Evolutionary conservation across 768 basidiomycete species (phyloP).

Genomic region (Amanita phalloides): DNA sequence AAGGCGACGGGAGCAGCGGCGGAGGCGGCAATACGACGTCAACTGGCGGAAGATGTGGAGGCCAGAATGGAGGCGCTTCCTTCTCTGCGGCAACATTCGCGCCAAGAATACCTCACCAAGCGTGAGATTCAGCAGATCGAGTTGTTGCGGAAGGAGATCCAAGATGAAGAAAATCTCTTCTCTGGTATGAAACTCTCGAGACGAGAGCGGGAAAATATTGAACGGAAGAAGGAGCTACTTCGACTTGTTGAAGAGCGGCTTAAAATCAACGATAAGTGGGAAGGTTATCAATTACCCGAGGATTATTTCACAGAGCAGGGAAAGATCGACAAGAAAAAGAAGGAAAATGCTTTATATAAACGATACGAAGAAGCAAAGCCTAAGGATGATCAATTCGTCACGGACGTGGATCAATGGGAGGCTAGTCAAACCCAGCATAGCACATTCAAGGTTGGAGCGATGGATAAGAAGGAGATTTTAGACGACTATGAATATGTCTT

Average conservation of each 20-base stretch:
- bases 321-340: slow-evolving; percentile 95
- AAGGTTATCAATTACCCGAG: slow-evolving; percentile 94
- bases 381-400: slow-evolving; percentile 89
- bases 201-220: slow-evolving; percentile 70
- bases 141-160: slow-evolving; percentile 83
- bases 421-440: slow-evolving; percentile 82
- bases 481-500: slow-evolving; percentile 97
- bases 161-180: slow-evolving; percentile 89
- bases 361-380: slow-evolving; percentile 92
- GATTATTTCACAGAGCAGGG: slow-evolving; percentile 98
- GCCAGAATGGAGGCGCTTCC: slow-evolving; percentile 48
- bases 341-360: slow-evolving; percentile 83
- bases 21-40: slow-evolving; percentile 72
- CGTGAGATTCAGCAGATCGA: slow-evolving; percentile 96
- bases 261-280: slow-evolving; percentile 90
- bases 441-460: slow-evolving; percentile 81
- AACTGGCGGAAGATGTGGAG: slow-evolving; percentile 70
- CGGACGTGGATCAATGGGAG: slow-evolving; percentile 98
- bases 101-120: slow-evolving; percentile 94
- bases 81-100: slow-evolving; percentile 75
- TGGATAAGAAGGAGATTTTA: slow-evolving; percentile 76
- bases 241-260: slow-evolving; percentile 88
- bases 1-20: slow-evolving; percentile 62
- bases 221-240: slow-evolving; percentile 86
- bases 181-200: slow-evolving; percentile 85